These are phyloP conservation scores for Umbilicus rupestris DNA, from an alignment of 164 flowering plant species.

Conservation along the genomic window DNA sequence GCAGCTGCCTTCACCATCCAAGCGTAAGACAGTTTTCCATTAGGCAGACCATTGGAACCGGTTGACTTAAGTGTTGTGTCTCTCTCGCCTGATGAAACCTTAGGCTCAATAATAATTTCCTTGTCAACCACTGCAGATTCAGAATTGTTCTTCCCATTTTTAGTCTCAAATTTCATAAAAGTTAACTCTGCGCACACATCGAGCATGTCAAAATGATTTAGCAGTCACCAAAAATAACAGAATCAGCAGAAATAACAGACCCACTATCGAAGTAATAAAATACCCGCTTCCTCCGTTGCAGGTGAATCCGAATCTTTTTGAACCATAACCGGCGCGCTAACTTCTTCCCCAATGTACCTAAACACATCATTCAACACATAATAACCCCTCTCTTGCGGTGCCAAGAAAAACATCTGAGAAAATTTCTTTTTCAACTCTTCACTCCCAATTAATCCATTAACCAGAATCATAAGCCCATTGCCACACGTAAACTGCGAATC, in stretches of 20 bases:
- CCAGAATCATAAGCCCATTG: background rate
- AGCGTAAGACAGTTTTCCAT: background rate
- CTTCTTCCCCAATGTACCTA: background rate
- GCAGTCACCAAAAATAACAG: no score
- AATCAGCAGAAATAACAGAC: background rate
- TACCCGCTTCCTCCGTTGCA: slow-evolving; percentile 1
- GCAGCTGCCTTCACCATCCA: background rate
- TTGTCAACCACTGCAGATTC: slow-evolving; percentile 1
- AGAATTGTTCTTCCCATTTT: background rate
- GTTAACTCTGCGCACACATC: background rate
- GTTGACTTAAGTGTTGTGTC: background rate
- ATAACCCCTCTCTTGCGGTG: slow-evolving; percentile 21
- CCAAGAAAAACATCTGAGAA: slow-evolving; percentile 31
- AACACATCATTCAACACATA: slow-evolving; percentile 5
- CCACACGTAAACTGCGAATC: background rate
- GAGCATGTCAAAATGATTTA: background rate
- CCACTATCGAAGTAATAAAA: background rate
- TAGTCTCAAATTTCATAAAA: background rate
- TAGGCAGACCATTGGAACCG: background rate
- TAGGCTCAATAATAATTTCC: no score
- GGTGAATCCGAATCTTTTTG: background rate
- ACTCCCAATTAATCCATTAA: slow-evolving; percentile 11
- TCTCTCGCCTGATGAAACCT: no score
- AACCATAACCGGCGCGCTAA: background rate
- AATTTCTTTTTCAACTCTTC: slow-evolving; percentile 19